Percentiles rank a stretch among this genome's conserved stretches.
These are phyloP conservation scores for Anethum foeniculum DNA, from an alignment of 140 eudicot genomes.

Conservation along the genomic window DNA sequence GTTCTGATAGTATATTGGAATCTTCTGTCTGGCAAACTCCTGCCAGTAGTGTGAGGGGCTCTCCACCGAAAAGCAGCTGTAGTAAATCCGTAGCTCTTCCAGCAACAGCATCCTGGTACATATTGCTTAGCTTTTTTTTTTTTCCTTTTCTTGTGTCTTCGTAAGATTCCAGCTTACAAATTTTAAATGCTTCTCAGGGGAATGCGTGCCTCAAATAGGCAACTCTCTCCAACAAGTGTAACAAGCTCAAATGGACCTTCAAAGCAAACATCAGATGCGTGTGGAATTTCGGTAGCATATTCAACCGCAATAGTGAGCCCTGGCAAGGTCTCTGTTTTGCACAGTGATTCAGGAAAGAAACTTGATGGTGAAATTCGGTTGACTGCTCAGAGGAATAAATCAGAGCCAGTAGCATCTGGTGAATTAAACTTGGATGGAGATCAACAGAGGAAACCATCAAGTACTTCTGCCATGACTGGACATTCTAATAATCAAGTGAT, in stretches of 20 bases:
- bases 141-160: not conserved
- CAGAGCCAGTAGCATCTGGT: slow-evolving; percentile 36
- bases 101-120: slow-evolving; percentile 91
- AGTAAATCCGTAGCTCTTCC: slow-evolving; percentile 81
- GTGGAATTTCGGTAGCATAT: slow-evolving; percentile 23
- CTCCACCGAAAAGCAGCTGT: slow-evolving; percentile 78
- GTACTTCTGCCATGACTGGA: slow-evolving; percentile 16
- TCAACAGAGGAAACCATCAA: slow-evolving; percentile 17
- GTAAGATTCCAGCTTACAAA: not conserved
- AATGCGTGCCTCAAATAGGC: slow-evolving; percentile 58
- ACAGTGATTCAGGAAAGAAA: slow-evolving; percentile 40
- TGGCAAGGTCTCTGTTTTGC: slow-evolving; percentile 24
- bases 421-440: slow-evolving; percentile 25
- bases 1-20: slow-evolving; percentile 12
- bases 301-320: slow-evolving; percentile 41
- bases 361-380: slow-evolving; percentile 31
- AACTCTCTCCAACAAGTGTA: slow-evolving; percentile 30
- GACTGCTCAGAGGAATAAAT: slow-evolving; percentile 22
- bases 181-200: slow-evolving; percentile 52
- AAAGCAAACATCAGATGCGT: slow-evolving; percentile 45
- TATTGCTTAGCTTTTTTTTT: not conserved
- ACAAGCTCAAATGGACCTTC: slow-evolving; percentile 41
- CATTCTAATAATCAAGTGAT: slow-evolving; percentile 21
- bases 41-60: slow-evolving; percentile 29
- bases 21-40: slow-evolving; percentile 38